Conservation (phyloP, 2,329 filamentous ascomycete genomes). For the Ascocoryne sarcoides region DNA sequence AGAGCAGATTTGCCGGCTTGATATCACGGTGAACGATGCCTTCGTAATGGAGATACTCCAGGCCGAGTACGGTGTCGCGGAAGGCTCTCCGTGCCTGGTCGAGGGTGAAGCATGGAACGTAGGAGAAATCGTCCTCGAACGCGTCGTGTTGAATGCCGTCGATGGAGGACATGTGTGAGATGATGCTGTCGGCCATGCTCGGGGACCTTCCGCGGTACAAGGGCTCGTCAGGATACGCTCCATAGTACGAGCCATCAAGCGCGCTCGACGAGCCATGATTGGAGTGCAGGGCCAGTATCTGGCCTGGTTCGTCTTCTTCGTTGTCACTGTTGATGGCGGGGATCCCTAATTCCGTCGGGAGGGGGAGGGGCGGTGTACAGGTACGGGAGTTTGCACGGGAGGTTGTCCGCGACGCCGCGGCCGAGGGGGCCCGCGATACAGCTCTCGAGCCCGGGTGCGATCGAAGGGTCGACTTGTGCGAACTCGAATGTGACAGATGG, state of each 20-base stretch:
- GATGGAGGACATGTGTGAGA: conserved; percentile 59
- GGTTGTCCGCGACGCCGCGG: conserved; percentile 21
- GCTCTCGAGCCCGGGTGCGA: conserved; percentile 24
- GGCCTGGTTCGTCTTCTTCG: conserved; percentile 44
- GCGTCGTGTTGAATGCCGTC: conserved; percentile 56
- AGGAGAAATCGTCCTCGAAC: conserved; percentile 80
- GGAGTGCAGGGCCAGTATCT: conserved; percentile 42
- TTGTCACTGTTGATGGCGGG: conserved; percentile 36
- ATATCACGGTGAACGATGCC: conserved; percentile 80
- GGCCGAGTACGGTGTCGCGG: conserved; percentile 81
- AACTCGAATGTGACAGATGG: conserved; percentile 9
- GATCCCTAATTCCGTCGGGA: conserved; percentile 31
- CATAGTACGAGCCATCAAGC: conserved; percentile 71
- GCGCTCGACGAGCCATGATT: conserved; percentile 39
- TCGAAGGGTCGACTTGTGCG: conserved; percentile 13
- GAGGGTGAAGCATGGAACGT: conserved; percentile 87
- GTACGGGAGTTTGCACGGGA: conserved; percentile 27
- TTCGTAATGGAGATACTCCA: conserved; percentile 89
- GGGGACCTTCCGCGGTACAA: conserved; percentile 60
- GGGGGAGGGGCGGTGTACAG: conserved; percentile 12
- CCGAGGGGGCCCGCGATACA: conserved; percentile 22
- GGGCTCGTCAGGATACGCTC: conserved; percentile 52
- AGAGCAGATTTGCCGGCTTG: conserved; percentile 83
- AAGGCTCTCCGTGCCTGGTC: conserved; percentile 76
- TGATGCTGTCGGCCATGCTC: conserved; percentile 71